Evolutionary conservation across 1,139 yeast genomes (phyloP), one percentile per base, ranked within the genome.

Genomic region (Candida smagusa): DNA sequence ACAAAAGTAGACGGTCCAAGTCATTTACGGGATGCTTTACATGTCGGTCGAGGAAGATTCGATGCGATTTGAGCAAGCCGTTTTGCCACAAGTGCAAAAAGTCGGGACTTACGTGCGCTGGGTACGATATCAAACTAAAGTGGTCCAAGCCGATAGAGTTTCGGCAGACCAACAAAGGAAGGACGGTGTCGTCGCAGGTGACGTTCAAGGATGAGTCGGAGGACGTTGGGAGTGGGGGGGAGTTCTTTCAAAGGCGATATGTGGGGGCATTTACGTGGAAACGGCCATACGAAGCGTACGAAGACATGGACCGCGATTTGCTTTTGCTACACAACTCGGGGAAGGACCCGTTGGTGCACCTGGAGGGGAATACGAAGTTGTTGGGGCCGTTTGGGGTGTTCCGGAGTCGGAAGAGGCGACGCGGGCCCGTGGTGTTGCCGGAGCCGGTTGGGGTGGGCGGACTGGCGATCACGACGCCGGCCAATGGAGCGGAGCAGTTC

Each of bases 301-400:
- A 85, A 32, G 95, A 86, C 30, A 82, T 89, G 81, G 96, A 88
- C 54, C 65, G 69, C 32, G 89, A 85, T 49, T 64, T 89, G 36
- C 74, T 79, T 6, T 63, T 73, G 8, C 63, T 88, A 23, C 86
- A 85, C 49, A 64, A 75, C 23, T 77, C 83, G 4, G 68, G 71
- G 7, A 54, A 58, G 26, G 67, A 66, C 37, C 46, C 52, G 3
- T 58, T 74, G 36, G 67, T 63, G 1, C 48, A 49, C 13, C 37
- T 36, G 4, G 63, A 62, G 23, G 67, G 68, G 2, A 72, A 73
- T 41, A 82, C 94, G 0, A 73, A 77, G 60, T 56, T 77, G 9
- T 61, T 76, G 37, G 95, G 96, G 0, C 95, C 95, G 8, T 89
- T 88, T 65, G 96, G 95, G 1, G 95, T 86, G 1, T 87, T 89